Base-by-base conservation (phyloP, 228 moss, liverwort and hornwort genomes). In the Sphagnum fallax region DNA sequence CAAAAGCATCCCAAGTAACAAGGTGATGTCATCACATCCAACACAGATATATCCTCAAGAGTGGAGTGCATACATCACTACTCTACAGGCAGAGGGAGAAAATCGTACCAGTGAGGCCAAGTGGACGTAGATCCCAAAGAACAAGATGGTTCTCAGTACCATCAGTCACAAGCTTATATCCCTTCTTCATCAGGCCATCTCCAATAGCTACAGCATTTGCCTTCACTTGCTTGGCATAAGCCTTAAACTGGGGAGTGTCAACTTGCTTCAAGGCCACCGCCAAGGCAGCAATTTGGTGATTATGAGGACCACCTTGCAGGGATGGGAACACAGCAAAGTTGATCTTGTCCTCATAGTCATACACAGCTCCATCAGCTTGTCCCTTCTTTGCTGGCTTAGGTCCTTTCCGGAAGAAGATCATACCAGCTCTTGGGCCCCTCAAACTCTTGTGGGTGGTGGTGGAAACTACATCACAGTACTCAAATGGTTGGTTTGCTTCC, bases 81-180 rank as follows among this genome's bases (percentile, higher is more conserved):
- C 55, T 55, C 55, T 8, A 55, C 9, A 12, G 55, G 55, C 9
- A 55, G 55, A 8, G 55, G 8, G 55, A 55, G 2, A 32, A 32
- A 8, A 51, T 65, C 84, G 66, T 67, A 88, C 91, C 91, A 0
- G 93, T 97, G 0, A 97, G 87, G 4, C 93, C 96, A 0, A 97
- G 85, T 1, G 96, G 91, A 47, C 93, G 78, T 63, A 97, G 77
- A 72, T 97, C 93, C 96, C 93, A 97, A 4, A 97, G 72, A 10
- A 93, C 93, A n/a, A 97, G 62, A 73, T 93, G 93, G 52, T 97
- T 97, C 79, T 97, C 93, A 0, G 91, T 97, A n/a, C 96, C 96
- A 8, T 85, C 82, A 0, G 93, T 97, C 50, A 97, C 96, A 60
- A 97, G 80, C 74, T 86, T 96, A 81, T 93, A 96, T 0, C 92